phyloP scores from a whole-genome alignment of 176 grass and related monocot species.

The Raddia guianensis region DNA sequence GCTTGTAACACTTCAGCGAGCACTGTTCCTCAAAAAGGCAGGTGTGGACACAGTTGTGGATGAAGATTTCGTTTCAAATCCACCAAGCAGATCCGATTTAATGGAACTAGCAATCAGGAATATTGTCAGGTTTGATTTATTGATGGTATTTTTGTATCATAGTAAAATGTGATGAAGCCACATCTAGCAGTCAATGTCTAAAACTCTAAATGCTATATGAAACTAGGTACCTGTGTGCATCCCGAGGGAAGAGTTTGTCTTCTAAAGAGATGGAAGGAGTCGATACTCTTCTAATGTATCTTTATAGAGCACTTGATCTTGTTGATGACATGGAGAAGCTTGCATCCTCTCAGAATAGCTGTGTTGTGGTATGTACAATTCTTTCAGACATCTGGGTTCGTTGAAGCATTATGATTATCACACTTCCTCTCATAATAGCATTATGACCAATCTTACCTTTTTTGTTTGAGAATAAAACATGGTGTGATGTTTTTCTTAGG shows the following conservation, averaged over 20 bases:
- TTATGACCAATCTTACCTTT: neutral
- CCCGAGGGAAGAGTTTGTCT: conserved; percentile 63
- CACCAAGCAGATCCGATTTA: conserved; percentile 74
- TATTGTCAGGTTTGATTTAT: conserved; percentile 81
- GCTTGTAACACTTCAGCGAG: conserved; percentile 72
- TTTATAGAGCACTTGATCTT: conserved; percentile 95
- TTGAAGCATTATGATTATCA: conserved; percentile 23
- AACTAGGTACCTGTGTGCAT: conserved; percentile 75
- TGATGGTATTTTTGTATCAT: conserved; percentile 30
- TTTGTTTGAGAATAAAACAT: neutral
- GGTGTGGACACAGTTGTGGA: conserved; percentile 89
- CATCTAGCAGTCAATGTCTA: conserved; percentile 4
- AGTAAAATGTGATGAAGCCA: conserved; percentile 32
- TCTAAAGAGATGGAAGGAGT: conserved; percentile 81
- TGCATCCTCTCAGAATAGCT: conserved; percentile 87
- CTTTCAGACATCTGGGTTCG: conserved; percentile 11
- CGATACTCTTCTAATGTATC: conserved; percentile 99
- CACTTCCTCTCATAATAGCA: no score
- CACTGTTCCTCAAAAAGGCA: conserved; percentile 86
- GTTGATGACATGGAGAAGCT: conserved; percentile 97
- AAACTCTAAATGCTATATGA: conserved; percentile 33
- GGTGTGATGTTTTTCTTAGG: conserved; percentile 34
- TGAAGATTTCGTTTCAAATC: conserved; percentile 88
- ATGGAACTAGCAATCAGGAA: conserved; percentile 85
- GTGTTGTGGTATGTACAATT: conserved; percentile 75